Evolutionary conservation across 345 rosid species (phyloP), one percentile per base, ranked within the genome.

Genomic region (Eucalyptus rudis): DNA sequence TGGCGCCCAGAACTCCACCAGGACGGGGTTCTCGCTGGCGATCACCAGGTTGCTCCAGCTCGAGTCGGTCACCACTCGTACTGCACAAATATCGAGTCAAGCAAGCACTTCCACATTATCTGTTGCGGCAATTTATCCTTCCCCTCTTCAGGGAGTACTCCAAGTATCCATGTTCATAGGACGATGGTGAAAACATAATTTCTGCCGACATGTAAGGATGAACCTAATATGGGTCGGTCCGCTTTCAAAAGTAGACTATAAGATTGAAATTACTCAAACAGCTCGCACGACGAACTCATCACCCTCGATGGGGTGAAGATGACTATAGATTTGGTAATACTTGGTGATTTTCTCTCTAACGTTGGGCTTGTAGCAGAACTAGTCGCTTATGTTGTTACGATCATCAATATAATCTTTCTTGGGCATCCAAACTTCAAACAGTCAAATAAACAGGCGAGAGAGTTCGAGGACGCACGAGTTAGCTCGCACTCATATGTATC

Each of bases 1-100:
- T 25, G 98, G 96, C 14, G 98, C 97, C 96, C 97, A 96, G 76
- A 96, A 96, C 91, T 96, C 96, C 89, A 96, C 98, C 52, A 96
- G 92, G 49, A 94, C 96, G 11, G 96, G 96, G 83, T 22, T 93
- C 8, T 91, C 88, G 40, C 90, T 89, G 19, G 88, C 91, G 9
- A 94, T 87, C 66, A 95, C 96, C 51, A 86, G 87, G 44, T 27
- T 87, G 22, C 89, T 91, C 98, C 98, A 96, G 89, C 89, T 91
- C 49, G 96, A 88, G 58, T 94, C 98, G 15, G 95, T 93, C 90
- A 92, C 96, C 49, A 68, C 95, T 85, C 90, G 87, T 66, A 95
- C 98, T 96, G 95, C 93, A 89, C 13, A 87, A 47, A 62, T 31
- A 33, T 79, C 45, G 16, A 52, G 36, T 40, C 49, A 62, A 33